Conservation (phyloP, 257 asterid species). For the Rehmannia glutinosa region DNA sequence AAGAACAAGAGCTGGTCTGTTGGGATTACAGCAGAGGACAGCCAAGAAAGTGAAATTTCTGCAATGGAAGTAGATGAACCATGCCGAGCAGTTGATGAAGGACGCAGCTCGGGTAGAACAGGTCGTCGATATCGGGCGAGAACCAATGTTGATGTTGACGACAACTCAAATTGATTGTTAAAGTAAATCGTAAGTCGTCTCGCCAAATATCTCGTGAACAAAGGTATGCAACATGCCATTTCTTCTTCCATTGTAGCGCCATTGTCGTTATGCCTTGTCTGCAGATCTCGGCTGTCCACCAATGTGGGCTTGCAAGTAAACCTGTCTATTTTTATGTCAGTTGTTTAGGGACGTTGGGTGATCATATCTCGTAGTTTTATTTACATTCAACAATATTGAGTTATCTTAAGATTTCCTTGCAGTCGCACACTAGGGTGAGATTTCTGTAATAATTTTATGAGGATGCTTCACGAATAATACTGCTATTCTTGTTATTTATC, state of each 20-base stretch:
- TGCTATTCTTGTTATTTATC: background rate
- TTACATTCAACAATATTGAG: background rate
- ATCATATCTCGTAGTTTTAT: background rate
- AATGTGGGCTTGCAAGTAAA: background rate
- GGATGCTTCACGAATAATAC: background rate
- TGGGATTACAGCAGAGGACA: conserved; percentile 43
- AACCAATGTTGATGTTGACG: conserved; percentile 18
- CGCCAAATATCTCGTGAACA: background rate
- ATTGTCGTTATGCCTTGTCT: background rate
- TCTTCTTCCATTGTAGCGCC: too few relatives aligned
- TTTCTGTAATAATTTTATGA: background rate
- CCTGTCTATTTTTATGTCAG: background rate
- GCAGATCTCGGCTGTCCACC: background rate
- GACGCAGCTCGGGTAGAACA: conserved; percentile 31
- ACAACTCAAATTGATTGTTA: conserved; percentile 12
- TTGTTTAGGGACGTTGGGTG: background rate
- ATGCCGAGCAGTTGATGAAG: conserved; percentile 15
- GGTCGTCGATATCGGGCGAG: conserved; percentile 57
- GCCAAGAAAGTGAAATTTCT: conserved; percentile 35
- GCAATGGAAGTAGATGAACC: conserved; percentile 72
- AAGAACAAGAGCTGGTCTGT: conserved; percentile 38
- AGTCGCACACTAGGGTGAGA: background rate
- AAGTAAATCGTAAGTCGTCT: background rate
- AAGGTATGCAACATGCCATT: too few relatives aligned
- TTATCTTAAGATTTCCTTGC: background rate